Base-by-base conservation (phyloP, 1,284 basidiomycete genomes). In the Ceratobasidium sp. region DNA sequence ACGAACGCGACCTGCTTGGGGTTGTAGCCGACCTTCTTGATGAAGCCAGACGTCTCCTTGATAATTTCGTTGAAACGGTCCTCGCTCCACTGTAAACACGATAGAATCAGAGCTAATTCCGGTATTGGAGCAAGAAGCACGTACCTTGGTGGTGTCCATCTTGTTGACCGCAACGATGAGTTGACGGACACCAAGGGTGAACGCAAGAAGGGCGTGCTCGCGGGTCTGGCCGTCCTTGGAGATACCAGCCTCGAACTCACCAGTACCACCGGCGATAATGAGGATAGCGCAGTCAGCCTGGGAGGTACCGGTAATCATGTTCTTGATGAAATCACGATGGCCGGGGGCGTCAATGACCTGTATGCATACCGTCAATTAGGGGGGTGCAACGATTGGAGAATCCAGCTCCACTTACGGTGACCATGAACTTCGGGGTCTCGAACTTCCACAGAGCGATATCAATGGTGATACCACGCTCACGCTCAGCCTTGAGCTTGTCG, bases 21-120 rank as follows among this genome's bases (percentile, higher is more conserved):
- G 92, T 99, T 98, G 92, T 97, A 99, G 77, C 97, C 97, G 83
- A 99, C 97, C 92, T 99, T 99, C 92, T 99, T 99, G 87, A 99
- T 98, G 91, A 99, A 99, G 85, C 87, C 92, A 81, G 95, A 96
- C 73, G 96, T 96, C 87, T 99, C 98, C 89, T 98, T 98, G 87
- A 99, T 86, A 81, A 99, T 99, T 93, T 99, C 97, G 85, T 97
- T 95, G 94, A 97, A 99, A 82, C 98, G 97, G 83, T 96, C 94
- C 89, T 98, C 96, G 80, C 92, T 95, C 95, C 95, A 98, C 94
- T 96, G 79, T 76, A 78, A 73, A 73, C 62, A 55, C 18, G 13
- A 38, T 52, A 30, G 18, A 28, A 41, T 54, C 18, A 74, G 70
- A 30, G 43, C 79, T 26, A 75, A 49, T 73, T 1, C 35, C 62